These are phyloP conservation scores for Sporothrix pseudoabietina DNA, from an alignment of 2,329 filamentous ascomycete species.

Conservation along the genomic window DNA sequence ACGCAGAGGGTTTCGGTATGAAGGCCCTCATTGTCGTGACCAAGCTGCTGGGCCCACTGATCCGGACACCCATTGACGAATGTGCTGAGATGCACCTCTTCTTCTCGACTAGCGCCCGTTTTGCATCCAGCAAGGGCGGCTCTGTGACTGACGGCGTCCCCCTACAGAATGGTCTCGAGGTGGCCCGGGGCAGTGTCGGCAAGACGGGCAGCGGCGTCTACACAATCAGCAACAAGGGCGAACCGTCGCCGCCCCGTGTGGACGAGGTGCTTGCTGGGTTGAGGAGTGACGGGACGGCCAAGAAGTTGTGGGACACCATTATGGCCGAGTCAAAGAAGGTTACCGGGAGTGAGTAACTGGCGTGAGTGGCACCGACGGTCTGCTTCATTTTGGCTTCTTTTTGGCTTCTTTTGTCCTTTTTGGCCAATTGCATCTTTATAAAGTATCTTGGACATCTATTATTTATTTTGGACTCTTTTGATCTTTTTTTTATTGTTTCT, in stretches of 20 bases:
- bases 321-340: slow-evolving; percentile 37
- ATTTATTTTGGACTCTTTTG: neutral
- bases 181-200: slow-evolving; percentile 41
- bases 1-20: slow-evolving; percentile 24
- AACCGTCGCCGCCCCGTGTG: slow-evolving; percentile 35
- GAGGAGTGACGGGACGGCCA: slow-evolving; percentile 40
- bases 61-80: slow-evolving; percentile 37
- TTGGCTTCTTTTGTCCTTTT: neutral
- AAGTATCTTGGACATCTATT: neutral
- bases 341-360: slow-evolving; percentile 30
- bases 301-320: slow-evolving; percentile 40
- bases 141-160: slow-evolving; percentile 33
- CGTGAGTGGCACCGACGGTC: neutral
- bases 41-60: slow-evolving; percentile 27
- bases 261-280: slow-evolving; percentile 38
- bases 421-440: neutral
- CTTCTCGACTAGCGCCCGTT: slow-evolving; percentile 43
- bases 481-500: too few species aligned
- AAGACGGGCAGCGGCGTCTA: slow-evolving; percentile 45
- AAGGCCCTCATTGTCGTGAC: slow-evolving; percentile 24
- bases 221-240: slow-evolving; percentile 41
- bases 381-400: neutral
- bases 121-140: slow-evolving; percentile 36
- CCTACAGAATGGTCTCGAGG: slow-evolving; percentile 35
- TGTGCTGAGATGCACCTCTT: slow-evolving; percentile 46